Evolutionary conservation across 129 eudicot genomes (phyloP), one percentile per base, ranked within the genome.

Genomic region (Flaveria brownii): DNA sequence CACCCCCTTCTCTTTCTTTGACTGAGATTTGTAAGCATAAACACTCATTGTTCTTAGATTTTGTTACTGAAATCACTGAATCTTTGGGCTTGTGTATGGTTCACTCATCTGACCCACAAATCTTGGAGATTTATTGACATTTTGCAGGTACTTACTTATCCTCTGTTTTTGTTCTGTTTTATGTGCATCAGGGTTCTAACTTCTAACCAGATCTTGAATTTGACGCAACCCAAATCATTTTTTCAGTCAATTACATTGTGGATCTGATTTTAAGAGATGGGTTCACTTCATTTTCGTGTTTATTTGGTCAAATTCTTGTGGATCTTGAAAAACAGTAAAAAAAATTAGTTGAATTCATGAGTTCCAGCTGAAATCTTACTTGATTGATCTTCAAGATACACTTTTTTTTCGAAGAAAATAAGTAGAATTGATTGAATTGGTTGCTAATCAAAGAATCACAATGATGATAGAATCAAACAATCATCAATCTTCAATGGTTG

Each of bases 201-300:
- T 3, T 3, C 41, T 36, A 36, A 5, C 50, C 26, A 84, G 84
- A 84, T 84, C 87, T 79, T 68, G 47, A 68, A 77, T 46, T 68
- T 73, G 56, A 49, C 45, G 12, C 18, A 52, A 71, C 54, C 26
- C 43, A 52, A 16, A 47, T 77, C 71, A 45, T 63, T 51, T 30
- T 52, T 26, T n/a, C 63, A 46, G 50, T 43, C 43, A 72, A 17
- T 59, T 45, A 64, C 43, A 16, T 26, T 41, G 54, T 51, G 77
- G 89, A 86, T 86, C 85, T 86, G 83, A 68, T 68, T 69, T 49
- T 5, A 2, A 30, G 9, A 33, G 9, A 46, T 13, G 73, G 64
- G 75, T 51, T 26, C 55, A 36, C 75, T 84, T 69, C 61, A 50
- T 71, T 43, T 60, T 79, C 50, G 22, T 77, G 65, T 75, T 61